Base-by-base conservation (phyloP, 805 yeast genomes). In the Candida lessepsii region DNA sequence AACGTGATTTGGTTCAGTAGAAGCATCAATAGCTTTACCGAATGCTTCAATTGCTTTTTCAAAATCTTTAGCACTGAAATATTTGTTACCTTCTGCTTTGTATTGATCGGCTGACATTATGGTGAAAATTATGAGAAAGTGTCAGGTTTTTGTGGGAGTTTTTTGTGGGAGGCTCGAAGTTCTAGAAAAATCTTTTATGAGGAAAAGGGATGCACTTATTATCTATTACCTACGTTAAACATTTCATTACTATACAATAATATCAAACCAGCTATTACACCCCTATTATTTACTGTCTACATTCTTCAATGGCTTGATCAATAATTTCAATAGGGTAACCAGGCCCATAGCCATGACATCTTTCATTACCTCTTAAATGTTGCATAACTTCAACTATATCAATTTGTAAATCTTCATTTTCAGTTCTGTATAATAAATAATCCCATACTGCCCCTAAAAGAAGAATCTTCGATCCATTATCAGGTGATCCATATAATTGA, bases 51-150 rank as follows among this genome's bases (percentile, higher is more conserved):
- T 78, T 29, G 99, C 98, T 50, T 79, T 74, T 16, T 70, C 68
- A 60, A 78, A 93, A 40, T 91, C 87, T 65, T 93, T 91, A 39
- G 89, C 86, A 17, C 88, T 80, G 60, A 93, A 93, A 31, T 88
- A 93, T 48, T 88, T 84, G 70, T 93, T 93, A 53, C 99, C 99
- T 65, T 87, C 83, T 19, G 95, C 86, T 69, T 93, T 93, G 57
- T 61, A 83, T 60, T 83, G 89, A 46, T 83, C 90, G 32, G 88
- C 81, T 76, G 60, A 53, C 60, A 55, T 58, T 20, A 10, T 32
- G 27, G 16, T 13, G 26, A 21, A 23, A 23, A 23, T 10, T 13
- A n/a, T n/a, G 35, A 18, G 34, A 19, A 16, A 9, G 21, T 9
- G 14, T 18, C 26, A 18, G 35, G 35, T 21, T 32, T 32, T 32